A percentile compares a stretch with the other conserved stretches of the same genome.
These are phyloP conservation scores for Zoysia pacifica DNA, from an alignment of 176 grass and related monocot genomes.

Conservation along the genomic window DNA sequence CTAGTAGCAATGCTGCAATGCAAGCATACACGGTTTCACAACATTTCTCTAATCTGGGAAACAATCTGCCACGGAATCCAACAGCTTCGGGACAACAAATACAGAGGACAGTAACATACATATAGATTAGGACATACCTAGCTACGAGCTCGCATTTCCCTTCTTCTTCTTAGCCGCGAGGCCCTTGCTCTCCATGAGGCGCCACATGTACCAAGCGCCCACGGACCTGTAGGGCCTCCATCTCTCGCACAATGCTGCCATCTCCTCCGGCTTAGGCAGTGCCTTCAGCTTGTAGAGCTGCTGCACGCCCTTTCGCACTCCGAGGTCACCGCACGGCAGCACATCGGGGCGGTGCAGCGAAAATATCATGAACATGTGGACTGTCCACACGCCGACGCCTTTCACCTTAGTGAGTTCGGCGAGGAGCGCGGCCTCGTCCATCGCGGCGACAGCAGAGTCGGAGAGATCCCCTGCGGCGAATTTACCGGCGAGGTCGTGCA, in stretches of 20 bases:
- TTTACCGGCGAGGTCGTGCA: slow-evolving; percentile 52
- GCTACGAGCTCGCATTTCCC: slow-evolving; percentile 39
- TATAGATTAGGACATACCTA: slow-evolving; percentile 37
- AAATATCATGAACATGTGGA: slow-evolving; percentile 88
- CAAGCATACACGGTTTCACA: slow-evolving; percentile 6
- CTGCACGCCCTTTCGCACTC: slow-evolving; percentile 75
- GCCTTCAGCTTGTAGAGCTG: slow-evolving; percentile 50
- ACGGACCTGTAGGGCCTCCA: slow-evolving; percentile 69
- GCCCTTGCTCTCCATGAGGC: slow-evolving; percentile 57
- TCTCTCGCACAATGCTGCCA: slow-evolving; percentile 48
- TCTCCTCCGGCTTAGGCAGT: slow-evolving; percentile 59
- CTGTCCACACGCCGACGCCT: slow-evolving; percentile 63
- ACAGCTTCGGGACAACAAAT: slow-evolving; percentile 18
- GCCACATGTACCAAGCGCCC: slow-evolving; percentile 80
- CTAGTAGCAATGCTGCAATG: slow-evolving; percentile 7
- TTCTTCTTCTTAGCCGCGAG: slow-evolving; percentile 41
- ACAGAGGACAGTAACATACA: slow-evolving; percentile 7
- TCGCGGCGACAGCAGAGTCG: slow-evolving; percentile 36
- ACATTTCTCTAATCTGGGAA: slow-evolving; percentile 26
- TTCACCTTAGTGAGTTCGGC: slow-evolving; percentile 52
- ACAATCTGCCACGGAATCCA: slow-evolving; percentile 23
- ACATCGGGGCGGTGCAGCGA: slow-evolving; percentile 70
- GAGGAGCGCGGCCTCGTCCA: slow-evolving; percentile 56
- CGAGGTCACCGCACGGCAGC: slow-evolving; percentile 64
- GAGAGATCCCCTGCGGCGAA: slow-evolving; percentile 56